Evolutionary conservation across 306 rosid genomes (phyloP), one percentile per base, ranked within the genome.

Genomic region (Prunus davidiana): DNA sequence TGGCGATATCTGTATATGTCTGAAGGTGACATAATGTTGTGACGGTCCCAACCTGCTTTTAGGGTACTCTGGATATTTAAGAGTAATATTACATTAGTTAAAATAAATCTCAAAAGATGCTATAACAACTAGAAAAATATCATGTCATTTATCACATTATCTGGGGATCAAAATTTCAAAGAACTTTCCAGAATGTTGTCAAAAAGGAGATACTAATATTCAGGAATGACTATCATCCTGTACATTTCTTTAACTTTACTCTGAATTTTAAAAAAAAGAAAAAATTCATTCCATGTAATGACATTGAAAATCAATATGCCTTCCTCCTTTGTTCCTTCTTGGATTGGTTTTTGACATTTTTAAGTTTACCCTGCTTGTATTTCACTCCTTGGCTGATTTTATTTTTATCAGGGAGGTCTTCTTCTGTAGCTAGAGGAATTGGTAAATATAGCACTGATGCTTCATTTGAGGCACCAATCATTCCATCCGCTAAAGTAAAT

Each of bases 381-480:
- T 54, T 22, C n/a, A 32, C 22, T 51, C 20, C 13, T 22, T 15
- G 63, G 55, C 20, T 34, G 45, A 68, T 72, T 19, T 51, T 74
- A 24, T 32, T 19, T 9, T n/a, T 69, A 76, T 72, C 82, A 92
- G 96, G 89, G 83, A 80, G 88, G 57, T 74, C 74, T 71, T 78
- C 84, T 78, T 67, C 28, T 77, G 80, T 19, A 13, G 74, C 82
- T 55, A 74, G 86, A 74, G 78, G 83, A 50, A 71, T 71, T 19
- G 47, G 75, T 51, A 89, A 78, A 72, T 91, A 84, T 65, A 86
- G 96, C 83, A 92, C 92, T 74, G 82, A 87, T 61, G 77, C 90
- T 77, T 89, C 86, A 12, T 16, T 58, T 79, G 97, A 92, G 76
- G 89, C 86, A 25, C 91, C 90, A 6, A 86, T 95, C 28, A 81